Percentiles rank a stretch among this genome's conserved stretches.
Conservation (phyloP, 345 rosid genomes). For the Heritiera littoralis region DNA sequence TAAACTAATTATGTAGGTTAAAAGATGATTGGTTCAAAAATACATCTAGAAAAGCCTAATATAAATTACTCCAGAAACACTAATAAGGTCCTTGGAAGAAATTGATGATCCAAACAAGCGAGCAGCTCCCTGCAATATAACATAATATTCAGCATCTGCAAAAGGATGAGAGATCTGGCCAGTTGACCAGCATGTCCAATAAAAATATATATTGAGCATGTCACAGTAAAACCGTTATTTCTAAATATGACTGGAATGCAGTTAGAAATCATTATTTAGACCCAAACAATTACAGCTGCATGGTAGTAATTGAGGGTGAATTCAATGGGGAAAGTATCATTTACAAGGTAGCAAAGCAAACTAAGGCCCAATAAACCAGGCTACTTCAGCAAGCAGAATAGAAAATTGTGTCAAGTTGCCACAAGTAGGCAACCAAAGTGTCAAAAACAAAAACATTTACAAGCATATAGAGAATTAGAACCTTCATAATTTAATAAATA, state of each 20-base stretch:
- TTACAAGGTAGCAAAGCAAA: constrained; percentile 4
- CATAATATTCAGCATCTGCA: constrained; percentile 4
- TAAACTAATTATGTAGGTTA: background rate
- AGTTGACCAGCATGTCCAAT: constrained; percentile 13
- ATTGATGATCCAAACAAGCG: constrained; percentile 89
- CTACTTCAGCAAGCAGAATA: background rate
- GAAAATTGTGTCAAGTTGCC: constrained; percentile 7
- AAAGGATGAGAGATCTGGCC: constrained; percentile 10
- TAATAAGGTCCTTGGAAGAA: constrained; percentile 69
- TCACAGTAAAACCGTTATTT: background rate
- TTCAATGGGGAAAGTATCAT: background rate
- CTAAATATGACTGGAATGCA: background rate
- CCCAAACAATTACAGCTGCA: background rate
- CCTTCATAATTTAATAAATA: constrained; percentile 3
- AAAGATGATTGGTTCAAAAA: constrained; percentile 14
- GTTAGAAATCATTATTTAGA: background rate
- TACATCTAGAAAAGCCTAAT: background rate
- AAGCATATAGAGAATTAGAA: background rate
- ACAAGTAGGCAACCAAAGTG: background rate
- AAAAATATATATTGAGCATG: background rate
- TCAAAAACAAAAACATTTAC: background rate
- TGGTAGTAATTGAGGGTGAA: background rate
- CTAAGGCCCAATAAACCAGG: background rate
- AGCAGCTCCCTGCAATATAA: constrained; percentile 81
- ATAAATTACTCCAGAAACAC: constrained; percentile 82